Base-by-base conservation (phyloP, 139 green algal species). In the Trebouxia sp. region DNA sequence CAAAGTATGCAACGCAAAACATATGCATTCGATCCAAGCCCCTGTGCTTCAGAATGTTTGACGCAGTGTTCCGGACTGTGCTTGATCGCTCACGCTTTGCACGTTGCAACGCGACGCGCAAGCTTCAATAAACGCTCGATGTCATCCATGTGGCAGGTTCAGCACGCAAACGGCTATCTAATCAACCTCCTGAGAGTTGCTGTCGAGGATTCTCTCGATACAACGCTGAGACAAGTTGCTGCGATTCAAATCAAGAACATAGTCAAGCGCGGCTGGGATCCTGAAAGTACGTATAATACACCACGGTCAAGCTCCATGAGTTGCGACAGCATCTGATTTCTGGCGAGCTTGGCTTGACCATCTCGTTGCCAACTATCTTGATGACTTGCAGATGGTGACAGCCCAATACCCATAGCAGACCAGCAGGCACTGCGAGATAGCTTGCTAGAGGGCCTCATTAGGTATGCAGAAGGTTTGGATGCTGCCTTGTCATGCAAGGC, bases 221-320 rank as follows among this genome's bases (percentile, higher is more conserved):
- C 86, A 17, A 82, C 85, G 3, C 87, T 98, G 5, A 88, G 95
- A 12, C 96, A 98, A 82, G 87, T 95, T 41, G 97, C 95, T 6
- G 89, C 91, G 39, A 99, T 99, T 83, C 84, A 89, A 7, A 96
- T 99, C 83, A 99, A 99, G 69, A 97, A 98, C 84, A 51, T 93
- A 11, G 87, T 97, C n/a, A 92, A 90, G 51, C 81, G 86, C 12
- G 88, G 85, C 76, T 99, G 96, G 96, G 89, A 92, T 38, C 35
- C 82, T 17, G 70, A 77, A 75, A 85, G 85, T 83, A 50, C 76
- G 72, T 20, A n/a, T 17, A 17, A 42, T 43, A 12, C 51, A 69
- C 24, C 22, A 69, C 75, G 22, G 50, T n/a, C 30, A 47, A n/a
- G n/a, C n/a, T n/a, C n/a, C n/a, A n/a, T n/a, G n/a, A n/a, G n/a